phyloP scores from a whole-genome alignment of 352 stramenopile genomes.

The Globisporangium camurandrum region DNA sequence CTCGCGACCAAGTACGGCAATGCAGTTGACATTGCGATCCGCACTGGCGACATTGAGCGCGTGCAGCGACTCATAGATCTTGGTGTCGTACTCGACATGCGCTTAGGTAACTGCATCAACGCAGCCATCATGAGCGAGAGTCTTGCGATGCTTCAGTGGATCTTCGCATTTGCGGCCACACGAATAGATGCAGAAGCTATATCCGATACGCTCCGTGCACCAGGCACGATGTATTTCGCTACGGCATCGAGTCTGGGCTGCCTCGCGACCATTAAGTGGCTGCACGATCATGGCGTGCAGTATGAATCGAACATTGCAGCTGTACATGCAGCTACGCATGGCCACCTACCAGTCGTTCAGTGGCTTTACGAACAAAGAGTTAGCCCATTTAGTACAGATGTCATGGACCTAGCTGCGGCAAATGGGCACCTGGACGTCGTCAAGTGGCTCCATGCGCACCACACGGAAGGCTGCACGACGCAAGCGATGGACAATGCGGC shows the following conservation, averaged over 20 bases:
- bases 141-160: slow-evolving; percentile 4
- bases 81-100: neutral
- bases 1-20: neutral
- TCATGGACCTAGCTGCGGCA: slow-evolving; percentile 1
- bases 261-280: slow-evolving; percentile 1
- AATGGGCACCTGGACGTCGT: neutral
- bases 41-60: neutral
- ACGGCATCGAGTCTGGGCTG: neutral
- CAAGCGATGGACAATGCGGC: slow-evolving; percentile 3
- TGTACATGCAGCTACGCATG: neutral
- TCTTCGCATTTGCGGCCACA: neutral
- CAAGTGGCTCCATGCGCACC: neutral
- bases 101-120: neutral
- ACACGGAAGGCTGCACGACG: slow-evolving; percentile 1
- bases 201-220: neutral
- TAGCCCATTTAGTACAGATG: neutral
- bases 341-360: neutral
- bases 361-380: slow-evolving; percentile 1
- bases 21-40: neutral
- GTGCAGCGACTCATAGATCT: neutral
- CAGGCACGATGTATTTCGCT: neutral
- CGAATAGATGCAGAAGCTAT: neutral
- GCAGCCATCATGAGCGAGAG: neutral
- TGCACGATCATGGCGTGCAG: neutral
- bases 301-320: neutral